Percentiles rank a stretch among this genome's conserved stretches.
These are phyloP conservation scores for Gymnopus androsaceus DNA, from an alignment of 1,284 basidiomycete species.

Conservation along the genomic window DNA sequence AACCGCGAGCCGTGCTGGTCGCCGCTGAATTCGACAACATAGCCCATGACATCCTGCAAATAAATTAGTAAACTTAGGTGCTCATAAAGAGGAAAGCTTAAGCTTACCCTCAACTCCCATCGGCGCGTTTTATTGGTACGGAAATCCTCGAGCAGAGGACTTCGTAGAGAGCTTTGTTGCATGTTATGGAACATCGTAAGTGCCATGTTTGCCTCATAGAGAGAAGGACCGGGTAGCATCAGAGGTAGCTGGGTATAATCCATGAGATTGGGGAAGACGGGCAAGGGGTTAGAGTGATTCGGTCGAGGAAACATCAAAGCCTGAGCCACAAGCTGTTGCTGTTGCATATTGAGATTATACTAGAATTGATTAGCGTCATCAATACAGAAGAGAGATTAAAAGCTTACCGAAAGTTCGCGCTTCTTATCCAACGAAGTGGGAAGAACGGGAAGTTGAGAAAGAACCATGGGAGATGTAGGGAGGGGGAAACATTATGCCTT, in stretches of 20 bases:
- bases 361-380: conserved; percentile 27
- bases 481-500: conserved; percentile 60
- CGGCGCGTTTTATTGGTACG: conserved; percentile 75
- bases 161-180: conserved; percentile 55
- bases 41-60: conserved; percentile 79
- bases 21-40: conserved; percentile 89
- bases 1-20: conserved; percentile 95
- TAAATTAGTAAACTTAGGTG: background rate
- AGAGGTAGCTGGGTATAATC: conserved; percentile 56
- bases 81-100: conserved; percentile 1
- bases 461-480: conserved; percentile 56
- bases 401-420: conserved; percentile 55
- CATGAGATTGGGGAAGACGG: conserved; percentile 42
- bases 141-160: conserved; percentile 82
- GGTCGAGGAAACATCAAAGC: conserved; percentile 46
- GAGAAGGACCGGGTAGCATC: conserved; percentile 43
- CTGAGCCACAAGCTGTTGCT: conserved; percentile 31
- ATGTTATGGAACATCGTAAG: conserved; percentile 42
- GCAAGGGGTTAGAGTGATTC: conserved; percentile 42
- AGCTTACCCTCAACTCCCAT: conserved; percentile 77
- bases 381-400: conserved; percentile 11
- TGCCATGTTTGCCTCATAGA: conserved; percentile 43
- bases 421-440: conserved; percentile 59
- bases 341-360: conserved; percentile 43
- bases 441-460: conserved; percentile 41